phyloP scores from a whole-genome alignment of 2,329 filamentous ascomycete genomes.

The Trichocomaceae sp. region DNA sequence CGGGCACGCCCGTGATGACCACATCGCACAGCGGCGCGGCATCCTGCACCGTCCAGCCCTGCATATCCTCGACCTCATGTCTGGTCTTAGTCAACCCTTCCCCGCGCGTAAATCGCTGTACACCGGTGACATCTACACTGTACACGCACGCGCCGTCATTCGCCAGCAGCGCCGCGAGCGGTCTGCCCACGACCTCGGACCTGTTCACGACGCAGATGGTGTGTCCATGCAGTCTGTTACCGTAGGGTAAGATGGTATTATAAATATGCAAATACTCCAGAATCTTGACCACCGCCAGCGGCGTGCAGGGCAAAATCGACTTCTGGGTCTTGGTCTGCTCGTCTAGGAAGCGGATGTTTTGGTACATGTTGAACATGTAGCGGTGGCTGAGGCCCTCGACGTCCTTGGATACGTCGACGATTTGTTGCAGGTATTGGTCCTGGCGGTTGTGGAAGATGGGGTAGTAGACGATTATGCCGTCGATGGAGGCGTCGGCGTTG shows the following conservation, averaged over 20 bases:
- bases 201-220: slow-evolving; percentile 96
- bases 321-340: slow-evolving; percentile 61
- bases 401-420: slow-evolving; percentile 83
- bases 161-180: slow-evolving; percentile 83
- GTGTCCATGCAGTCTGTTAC: slow-evolving; percentile 86
- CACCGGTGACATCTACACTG: slow-evolving; percentile 84
- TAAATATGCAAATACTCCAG: slow-evolving; percentile 94
- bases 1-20: slow-evolving; percentile 86
- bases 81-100: slow-evolving; percentile 76
- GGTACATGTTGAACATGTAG: slow-evolving; percentile 99
- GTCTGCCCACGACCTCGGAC: slow-evolving; percentile 89
- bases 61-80: slow-evolving; percentile 80
- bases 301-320: slow-evolving; percentile 90
- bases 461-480: slow-evolving; percentile 97
- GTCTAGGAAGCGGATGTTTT: slow-evolving; percentile 94
- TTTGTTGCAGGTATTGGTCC: slow-evolving; percentile 93
- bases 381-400: slow-evolving; percentile 91
- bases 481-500: slow-evolving; percentile 69
- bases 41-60: slow-evolving; percentile 70
- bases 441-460: slow-evolving; percentile 88
- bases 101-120: slow-evolving; percentile 87
- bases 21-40: slow-evolving; percentile 86
- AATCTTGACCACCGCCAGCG: slow-evolving; percentile 93
- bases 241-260: slow-evolving; percentile 87
- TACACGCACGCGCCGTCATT: slow-evolving; percentile 96